Percentiles rank a stretch among this genome's conserved stretches.
These are phyloP conservation scores for Hansenula lynferdii DNA, from an alignment of 1,139 yeast species.

Conservation along the genomic window DNA sequence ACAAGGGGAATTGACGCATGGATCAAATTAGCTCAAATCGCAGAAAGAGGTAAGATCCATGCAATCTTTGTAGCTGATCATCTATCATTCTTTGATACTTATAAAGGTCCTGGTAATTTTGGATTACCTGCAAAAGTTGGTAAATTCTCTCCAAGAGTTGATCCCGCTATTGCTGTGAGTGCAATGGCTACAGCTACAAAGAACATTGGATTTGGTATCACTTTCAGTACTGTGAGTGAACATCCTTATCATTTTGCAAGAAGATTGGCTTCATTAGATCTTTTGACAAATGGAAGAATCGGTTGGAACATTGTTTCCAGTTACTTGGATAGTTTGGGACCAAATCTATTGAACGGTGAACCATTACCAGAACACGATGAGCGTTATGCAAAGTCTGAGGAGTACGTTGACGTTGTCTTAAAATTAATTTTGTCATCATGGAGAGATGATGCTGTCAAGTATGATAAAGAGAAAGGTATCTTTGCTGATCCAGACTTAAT, in stretches of 20 bases:
- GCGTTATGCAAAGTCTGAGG: constrained; percentile 34
- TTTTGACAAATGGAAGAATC: constrained; percentile 33
- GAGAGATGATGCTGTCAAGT: constrained; percentile 33
- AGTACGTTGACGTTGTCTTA: constrained; percentile 32
- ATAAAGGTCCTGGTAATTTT: background rate
- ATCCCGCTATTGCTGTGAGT: constrained; percentile 25
- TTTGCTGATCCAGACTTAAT: constrained; percentile 15
- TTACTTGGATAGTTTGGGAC: constrained; percentile 35
- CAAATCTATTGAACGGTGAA: constrained; percentile 32
- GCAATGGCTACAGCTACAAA: constrained; percentile 36
- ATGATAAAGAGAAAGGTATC: constrained; percentile 29
- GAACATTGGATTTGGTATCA: constrained; percentile 32
- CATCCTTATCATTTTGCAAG: constrained; percentile 35
- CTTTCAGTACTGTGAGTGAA: constrained; percentile 35
- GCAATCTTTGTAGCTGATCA: constrained; percentile 37
- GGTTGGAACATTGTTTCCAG: constrained; percentile 40
- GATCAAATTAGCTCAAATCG: constrained; percentile 34
- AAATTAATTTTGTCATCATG: constrained; percentile 34
- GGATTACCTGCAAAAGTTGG: background rate
- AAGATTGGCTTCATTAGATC: constrained; percentile 34
- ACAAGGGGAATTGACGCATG: constrained; percentile 34
- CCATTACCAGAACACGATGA: constrained; percentile 32
- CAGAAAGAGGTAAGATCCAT: constrained; percentile 30
- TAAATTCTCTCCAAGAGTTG: background rate
- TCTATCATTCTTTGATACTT: background rate